Base-by-base conservation (phyloP, 441 rosid species). In the Melianthus villosus region DNA sequence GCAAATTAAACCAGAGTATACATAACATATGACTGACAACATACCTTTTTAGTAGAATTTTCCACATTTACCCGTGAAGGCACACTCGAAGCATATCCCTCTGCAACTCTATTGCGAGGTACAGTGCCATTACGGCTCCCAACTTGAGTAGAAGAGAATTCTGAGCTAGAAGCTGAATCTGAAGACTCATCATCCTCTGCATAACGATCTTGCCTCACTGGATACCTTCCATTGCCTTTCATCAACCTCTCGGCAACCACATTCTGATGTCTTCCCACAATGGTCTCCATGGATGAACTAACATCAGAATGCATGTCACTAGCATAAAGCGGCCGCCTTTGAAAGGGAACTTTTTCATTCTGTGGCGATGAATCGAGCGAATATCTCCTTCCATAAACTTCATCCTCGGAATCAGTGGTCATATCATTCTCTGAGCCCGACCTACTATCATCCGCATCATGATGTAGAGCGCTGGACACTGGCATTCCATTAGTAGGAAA, bases 101-200 rank as follows among this genome's bases (percentile, higher is more conserved):
- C 75, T 0, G 77, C 69, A 11, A 41, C 50, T 52, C 69, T 55
- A 9, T 39, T 39, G 19, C 35, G 54, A 27, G 69, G 44, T 30
- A 60, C 57, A 44, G 63, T 57, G 41, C 75, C 69, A 42, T 53
- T 62, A 16, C 52, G 53, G 54, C 76, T 82, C 41, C 68, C 79
- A 16, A 53, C 58, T 50, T 70, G 81, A 1, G 73, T 64, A 51
- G 75, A 51, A 15, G 95, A 78, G 69, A 71, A 81, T 55, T 81
- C 95, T 1, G 97, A 81, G 67, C 95, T 81, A 29, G 63, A 65
- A 53, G 75, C 85, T 0, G 94, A 84, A 71, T 81, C 94, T 0
- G 92, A 71, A n/a, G 65, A 70, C 49, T 69, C 95, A 16, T 74
- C 83, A 23, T 79, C 84, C 19, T 57, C 69, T 9, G 67, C 64